These are phyloP conservation scores for Pseudogymnoascus sp. DNA, from an alignment of 2,329 filamentous ascomycete genomes.

Conservation along the genomic window DNA sequence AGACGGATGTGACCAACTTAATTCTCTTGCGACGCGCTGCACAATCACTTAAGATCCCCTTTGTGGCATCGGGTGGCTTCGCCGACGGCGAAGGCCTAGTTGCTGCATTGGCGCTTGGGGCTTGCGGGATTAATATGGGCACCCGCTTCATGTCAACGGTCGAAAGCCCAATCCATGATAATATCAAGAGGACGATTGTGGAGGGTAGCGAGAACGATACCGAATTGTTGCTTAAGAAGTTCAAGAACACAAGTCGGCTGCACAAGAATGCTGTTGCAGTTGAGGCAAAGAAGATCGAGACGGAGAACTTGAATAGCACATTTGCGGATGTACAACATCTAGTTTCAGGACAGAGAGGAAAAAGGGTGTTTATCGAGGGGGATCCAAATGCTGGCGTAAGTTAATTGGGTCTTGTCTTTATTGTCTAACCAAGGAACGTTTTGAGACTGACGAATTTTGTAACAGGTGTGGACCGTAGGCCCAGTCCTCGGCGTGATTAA, in stretches of 20 bases:
- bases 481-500: conserved; percentile 81
- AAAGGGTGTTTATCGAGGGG: conserved; percentile 80
- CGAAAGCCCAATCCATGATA: conserved; percentile 78
- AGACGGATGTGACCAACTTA: conserved; percentile 76
- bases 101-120: conserved; percentile 75
- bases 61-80: conserved; percentile 84
- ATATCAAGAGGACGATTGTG: conserved; percentile 87
- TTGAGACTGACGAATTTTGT: conserved; percentile 9
- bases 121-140: conserved; percentile 91
- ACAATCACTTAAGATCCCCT: conserved; percentile 43
- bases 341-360: conserved; percentile 78
- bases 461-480: conserved; percentile 71
- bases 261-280: conserved; percentile 80
- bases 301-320: conserved; percentile 68
- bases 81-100: conserved; percentile 84
- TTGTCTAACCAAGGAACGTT: background rate
- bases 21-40: conserved; percentile 73
- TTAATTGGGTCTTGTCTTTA: conserved; percentile 14
- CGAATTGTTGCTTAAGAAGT: conserved; percentile 70
- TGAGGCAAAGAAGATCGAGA: conserved; percentile 71
- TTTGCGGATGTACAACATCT: conserved; percentile 76
- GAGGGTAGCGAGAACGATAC: conserved; percentile 80
- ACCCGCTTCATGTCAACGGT: conserved; percentile 87
- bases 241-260: conserved; percentile 79
- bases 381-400: conserved; percentile 72